Evolutionary conservation across 164 flowering plant species (phyloP), one percentile per base, ranked within the genome.

Genomic region (Dillenia turbinata): DNA sequence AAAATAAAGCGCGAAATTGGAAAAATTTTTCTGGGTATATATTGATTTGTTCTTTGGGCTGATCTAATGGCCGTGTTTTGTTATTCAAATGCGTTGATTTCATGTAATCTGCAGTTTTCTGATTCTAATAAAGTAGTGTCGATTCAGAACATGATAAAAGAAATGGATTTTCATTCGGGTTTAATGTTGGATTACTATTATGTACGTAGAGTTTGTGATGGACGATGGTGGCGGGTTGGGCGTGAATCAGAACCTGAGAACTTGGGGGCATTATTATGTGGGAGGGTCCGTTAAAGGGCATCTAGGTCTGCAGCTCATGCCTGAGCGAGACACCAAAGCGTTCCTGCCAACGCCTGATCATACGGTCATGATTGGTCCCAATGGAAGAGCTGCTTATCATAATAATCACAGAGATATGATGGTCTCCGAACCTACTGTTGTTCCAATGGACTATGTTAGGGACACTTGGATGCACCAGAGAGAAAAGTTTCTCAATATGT

Each of bases 271-370:
- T 57, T 87, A 85, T 73, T 33, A 33, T 33, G 40, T 33, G 40
- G 95, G 84, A 52, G 84, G 85, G 13, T 61, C 85, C 46, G 63
- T 73, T 45, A 86, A 83, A 50, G 84, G 85, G 26, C 79, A 78
- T 57, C 81, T 88, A 7, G 82, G 80, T 62, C 75, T 91, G 62
- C 91, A 91, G 80, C 88, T 91, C 59, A 85, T 85, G 90, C 40
- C 74, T 2, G 86, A 82, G 13, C 79, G 78, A 1, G 80, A 77
- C 47, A 71, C 77, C 0, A 85, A 77, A 46, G 66, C 79, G 8
- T 75, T 70, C 64, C 44, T 76, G 8, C 69, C 84, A 0, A 78
- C 78, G 9, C 80, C 79, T 14, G 79, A 77, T 47, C 68, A 78
- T 52, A 22, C 69, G 16, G 57, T 72, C 1, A 73, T 82, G 77